Evolutionary conservation across 176 grass and related monocot species (phyloP).

Genomic region (Paspalum notatum): DNA sequence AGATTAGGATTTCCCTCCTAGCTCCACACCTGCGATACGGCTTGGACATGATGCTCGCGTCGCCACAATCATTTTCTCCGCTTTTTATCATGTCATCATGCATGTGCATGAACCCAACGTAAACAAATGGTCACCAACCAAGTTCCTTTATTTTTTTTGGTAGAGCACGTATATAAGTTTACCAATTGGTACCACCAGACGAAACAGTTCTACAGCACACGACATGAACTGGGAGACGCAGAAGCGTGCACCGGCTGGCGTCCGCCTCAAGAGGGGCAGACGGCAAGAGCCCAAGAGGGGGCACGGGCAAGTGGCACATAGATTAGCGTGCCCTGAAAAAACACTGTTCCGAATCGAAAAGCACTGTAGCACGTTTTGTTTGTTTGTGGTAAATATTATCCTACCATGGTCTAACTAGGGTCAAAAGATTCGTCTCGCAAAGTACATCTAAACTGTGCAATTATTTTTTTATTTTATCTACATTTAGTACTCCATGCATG

Average conservation of each 20-base stretch:
- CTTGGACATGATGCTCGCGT: neutral
- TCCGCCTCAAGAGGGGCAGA: too few species aligned
- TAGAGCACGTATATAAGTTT: neutral
- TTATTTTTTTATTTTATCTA: too few species aligned
- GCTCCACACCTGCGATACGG: slow-evolving; percentile 14
- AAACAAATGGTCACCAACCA: neutral
- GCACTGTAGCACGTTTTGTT: too few species aligned
- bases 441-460: too few species aligned
- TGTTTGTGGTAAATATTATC: too few species aligned
- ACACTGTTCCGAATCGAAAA: too few species aligned
- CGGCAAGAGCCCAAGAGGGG: neutral
- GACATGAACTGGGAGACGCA: neutral
- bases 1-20: slow-evolving; percentile 16
- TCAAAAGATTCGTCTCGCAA: too few species aligned
- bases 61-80: neutral
- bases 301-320: neutral
- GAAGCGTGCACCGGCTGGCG: too few species aligned
- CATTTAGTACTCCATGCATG: too few species aligned
- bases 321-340: neutral
- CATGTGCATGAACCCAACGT: neutral
- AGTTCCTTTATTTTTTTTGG: neutral
- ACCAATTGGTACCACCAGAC: too few species aligned
- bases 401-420: too few species aligned
- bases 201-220: neutral
- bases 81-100: neutral